phyloP scores from a whole-genome alignment of 192 early-diverging fungal species.

The Linnemannia zychae region DNA sequence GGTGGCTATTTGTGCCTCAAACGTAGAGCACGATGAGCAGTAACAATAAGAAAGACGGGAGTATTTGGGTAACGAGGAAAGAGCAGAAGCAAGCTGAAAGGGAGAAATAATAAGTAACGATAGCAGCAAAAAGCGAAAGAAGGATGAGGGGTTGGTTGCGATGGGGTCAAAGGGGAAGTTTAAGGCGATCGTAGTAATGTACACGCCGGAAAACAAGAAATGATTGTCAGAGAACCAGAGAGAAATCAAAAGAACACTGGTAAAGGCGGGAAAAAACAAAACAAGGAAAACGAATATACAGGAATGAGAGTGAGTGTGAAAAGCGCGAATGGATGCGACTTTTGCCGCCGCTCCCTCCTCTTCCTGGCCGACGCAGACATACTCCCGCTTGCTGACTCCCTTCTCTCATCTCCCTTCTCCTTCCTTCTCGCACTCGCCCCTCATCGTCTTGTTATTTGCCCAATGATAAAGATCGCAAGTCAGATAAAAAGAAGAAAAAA shows the following conservation, averaged over 20 bases:
- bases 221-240: background rate
- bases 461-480: background rate
- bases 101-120: background rate
- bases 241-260: background rate
- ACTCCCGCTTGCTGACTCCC: background rate
- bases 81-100: background rate
- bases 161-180: background rate
- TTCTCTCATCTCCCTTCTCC: background rate
- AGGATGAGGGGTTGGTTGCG: background rate
- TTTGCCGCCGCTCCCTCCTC: background rate
- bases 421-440: background rate
- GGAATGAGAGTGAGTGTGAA: background rate
- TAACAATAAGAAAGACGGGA: background rate
- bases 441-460: slow-evolving; percentile 1
- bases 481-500: background rate
- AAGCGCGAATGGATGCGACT: background rate
- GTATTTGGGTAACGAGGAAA: background rate
- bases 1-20: background rate
- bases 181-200: background rate
- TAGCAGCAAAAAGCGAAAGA: background rate
- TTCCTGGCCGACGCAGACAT: background rate
- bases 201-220: background rate
- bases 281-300: background rate
- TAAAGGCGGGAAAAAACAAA: slow-evolving; percentile 1
- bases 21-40: background rate